Evolutionary conservation across 2,329 filamentous ascomycete species (phyloP).

Genomic region (Nigrospora oryzae): DNA sequence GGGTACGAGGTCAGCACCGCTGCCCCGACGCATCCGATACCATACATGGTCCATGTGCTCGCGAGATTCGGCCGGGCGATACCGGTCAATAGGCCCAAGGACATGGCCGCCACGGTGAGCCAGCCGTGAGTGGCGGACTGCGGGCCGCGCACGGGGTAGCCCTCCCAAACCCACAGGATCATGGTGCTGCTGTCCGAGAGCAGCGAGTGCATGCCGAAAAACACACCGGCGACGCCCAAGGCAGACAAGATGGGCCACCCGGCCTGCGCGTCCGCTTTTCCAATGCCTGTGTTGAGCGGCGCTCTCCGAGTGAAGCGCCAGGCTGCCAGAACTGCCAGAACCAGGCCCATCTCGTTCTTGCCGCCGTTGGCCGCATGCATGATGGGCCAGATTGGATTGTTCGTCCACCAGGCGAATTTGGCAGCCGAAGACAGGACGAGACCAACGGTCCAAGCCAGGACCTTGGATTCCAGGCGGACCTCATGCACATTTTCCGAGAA

Average conservation of each 20-base stretch:
- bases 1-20: constrained; percentile 65
- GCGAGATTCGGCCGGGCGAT: constrained; percentile 62
- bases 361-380: constrained; percentile 87
- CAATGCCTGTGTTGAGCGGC: constrained; percentile 32
- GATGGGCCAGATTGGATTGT: constrained; percentile 95
- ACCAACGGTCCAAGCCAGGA: constrained; percentile 73
- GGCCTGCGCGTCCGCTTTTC: constrained; percentile 30
- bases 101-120: constrained; percentile 82
- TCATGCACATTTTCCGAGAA: constrained; percentile 69
- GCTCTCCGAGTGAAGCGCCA: constrained; percentile 65
- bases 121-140: constrained; percentile 85
- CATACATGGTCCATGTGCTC: constrained; percentile 72
- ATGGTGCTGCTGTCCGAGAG: constrained; percentile 97
- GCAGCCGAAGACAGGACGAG: constrained; percentile 77
- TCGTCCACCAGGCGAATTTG: constrained; percentile 90
- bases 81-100: constrained; percentile 67
- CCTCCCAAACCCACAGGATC: constrained; percentile 98
- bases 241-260: constrained; percentile 66
- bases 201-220: constrained; percentile 87
- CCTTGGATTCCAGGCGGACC: constrained; percentile 68
- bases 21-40: constrained; percentile 70
- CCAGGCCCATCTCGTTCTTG: constrained; percentile 78
- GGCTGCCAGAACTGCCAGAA: constrained; percentile 67
- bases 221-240: constrained; percentile 70
- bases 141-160: constrained; percentile 83